phyloP scores from a whole-genome alignment of 2,329 filamentous ascomycete genomes.

The Monilinia laxa region DNA sequence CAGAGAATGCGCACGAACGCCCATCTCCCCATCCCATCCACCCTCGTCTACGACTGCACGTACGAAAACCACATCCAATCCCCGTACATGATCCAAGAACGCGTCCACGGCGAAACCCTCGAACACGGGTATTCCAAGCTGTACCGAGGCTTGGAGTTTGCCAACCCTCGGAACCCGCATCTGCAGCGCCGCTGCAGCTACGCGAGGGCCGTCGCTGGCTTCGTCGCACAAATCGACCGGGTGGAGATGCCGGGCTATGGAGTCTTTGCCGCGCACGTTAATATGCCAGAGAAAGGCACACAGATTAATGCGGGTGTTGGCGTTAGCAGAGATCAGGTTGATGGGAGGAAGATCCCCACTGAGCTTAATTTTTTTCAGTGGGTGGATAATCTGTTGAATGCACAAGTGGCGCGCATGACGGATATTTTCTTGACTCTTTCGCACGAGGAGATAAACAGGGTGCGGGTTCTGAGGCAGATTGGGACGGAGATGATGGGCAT shows the following conservation, averaged over 20 bases:
- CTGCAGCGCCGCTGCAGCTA: not conserved
- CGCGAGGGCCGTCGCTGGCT: not conserved
- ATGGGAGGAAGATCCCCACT: not conserved
- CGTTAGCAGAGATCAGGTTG: not conserved
- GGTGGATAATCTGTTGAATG: not conserved
- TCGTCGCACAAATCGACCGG: not conserved
- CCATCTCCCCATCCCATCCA: not conserved
- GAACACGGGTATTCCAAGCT: not conserved
- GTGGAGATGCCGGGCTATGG: not conserved
- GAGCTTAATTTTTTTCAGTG: not conserved
- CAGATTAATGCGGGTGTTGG: not conserved
- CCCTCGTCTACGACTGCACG: conserved; percentile 3
- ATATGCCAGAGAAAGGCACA: not conserved
- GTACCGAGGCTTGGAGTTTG: not conserved
- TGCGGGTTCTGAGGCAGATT: not conserved
- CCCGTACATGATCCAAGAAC: not conserved
- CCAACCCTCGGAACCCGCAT: not conserved
- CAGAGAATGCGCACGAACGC: not conserved
- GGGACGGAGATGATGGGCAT: not conserved
- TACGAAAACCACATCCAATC: not conserved
- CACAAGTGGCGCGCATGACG: not conserved
- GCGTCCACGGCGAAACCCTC: not conserved
- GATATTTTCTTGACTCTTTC: not conserved
- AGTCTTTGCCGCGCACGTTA: fast-evolving
- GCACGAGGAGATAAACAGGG: fast-evolving